Conservation (phyloP, 495 filamentous ascomycete species). For the Neurospora sp. region DNA sequence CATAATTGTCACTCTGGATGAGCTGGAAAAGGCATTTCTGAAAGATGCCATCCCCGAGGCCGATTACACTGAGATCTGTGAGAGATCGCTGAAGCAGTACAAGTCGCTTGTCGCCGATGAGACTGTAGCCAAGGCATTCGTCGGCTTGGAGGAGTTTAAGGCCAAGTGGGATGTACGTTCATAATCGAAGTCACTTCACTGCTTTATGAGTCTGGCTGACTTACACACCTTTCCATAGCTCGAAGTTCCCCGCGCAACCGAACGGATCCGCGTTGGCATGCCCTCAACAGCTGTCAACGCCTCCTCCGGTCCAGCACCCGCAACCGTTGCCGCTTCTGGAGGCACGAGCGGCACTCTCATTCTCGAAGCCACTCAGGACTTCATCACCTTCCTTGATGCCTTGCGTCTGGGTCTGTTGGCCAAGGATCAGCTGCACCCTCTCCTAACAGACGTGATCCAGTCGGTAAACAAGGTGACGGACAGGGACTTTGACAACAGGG, state of each 20-base stretch:
- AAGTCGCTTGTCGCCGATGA: constrained; percentile 86
- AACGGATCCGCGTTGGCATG: constrained; percentile 83
- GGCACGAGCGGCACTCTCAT: constrained; percentile 65
- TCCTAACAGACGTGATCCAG: constrained; percentile 89
- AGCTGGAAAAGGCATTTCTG: constrained; percentile 91
- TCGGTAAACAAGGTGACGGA: constrained; percentile 94
- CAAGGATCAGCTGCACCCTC: constrained; percentile 90
- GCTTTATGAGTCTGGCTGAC: neutral
- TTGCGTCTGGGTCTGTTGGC: constrained; percentile 78
- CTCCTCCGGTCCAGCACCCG: constrained; percentile 34
- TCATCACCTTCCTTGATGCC: constrained; percentile 96
- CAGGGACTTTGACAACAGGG: constrained; percentile 82
- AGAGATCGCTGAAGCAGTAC: constrained; percentile 90
- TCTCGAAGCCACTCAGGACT: constrained; percentile 84
- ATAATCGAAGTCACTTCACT: neutral
- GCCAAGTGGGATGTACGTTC: constrained; percentile 72
- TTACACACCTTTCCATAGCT: constrained; percentile 42
- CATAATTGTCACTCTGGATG: constrained; percentile 91
- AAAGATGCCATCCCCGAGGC: constrained; percentile 86
- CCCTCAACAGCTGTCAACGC: constrained; percentile 51
- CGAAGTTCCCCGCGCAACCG: constrained; percentile 88
- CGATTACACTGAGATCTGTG: constrained; percentile 94
- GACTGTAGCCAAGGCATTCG: constrained; percentile 70
- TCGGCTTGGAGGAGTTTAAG: constrained; percentile 89
- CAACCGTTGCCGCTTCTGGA: constrained; percentile 36